Evolutionary conservation across 2,329 filamentous ascomycete species (phyloP), one percentile per base, ranked within the genome.

Genomic region (Exophiala oligosperma): DNA sequence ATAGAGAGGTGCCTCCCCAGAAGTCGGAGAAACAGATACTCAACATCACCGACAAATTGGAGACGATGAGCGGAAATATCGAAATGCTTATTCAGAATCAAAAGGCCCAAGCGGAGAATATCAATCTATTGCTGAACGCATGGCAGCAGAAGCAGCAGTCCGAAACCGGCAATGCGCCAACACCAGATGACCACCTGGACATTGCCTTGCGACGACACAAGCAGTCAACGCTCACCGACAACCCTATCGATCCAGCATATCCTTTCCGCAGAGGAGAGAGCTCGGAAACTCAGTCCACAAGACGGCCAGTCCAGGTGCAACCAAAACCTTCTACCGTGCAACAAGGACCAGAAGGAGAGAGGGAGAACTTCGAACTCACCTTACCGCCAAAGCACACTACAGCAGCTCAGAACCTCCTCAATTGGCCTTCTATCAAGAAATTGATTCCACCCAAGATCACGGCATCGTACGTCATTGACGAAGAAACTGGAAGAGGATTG

Each of bases 381-480:
- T 90, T 96, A 56, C 90, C 91, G 0, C 84, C 87, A 28, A 90
- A 96, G 65, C 93, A 97, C 69, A 95, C 91, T 0, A 97, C 92
- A 0, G 85, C 91, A n/a, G 92, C 92, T 1, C 90, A 94, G 51
- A 84, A 92, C 62, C 78, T 97, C 17, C 77, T 97, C 28, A 80
- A 83, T 48, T 92, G 89, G 86, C 82, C 82, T 0, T 82, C 86
- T 0, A 91, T 94, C 54, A 75, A 79, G 69, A 75, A 81, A 61
- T 70, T 97, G 69, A 85, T 90, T 35, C 77, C 79, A 32, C 80
- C 29, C 9, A 55, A 58, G 17, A 57, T 61, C 14, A 75, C 82
- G 37, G 37, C 54, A 0, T 59, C 63, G 5, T 95, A 92, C 70
- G 90, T 92, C 0, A 89, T 94, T 71, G 81, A 85, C 28, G 79